These are phyloP conservation scores for Cyberlindnera japonica DNA, from an alignment of 805 yeast species.

Conservation along the genomic window DNA sequence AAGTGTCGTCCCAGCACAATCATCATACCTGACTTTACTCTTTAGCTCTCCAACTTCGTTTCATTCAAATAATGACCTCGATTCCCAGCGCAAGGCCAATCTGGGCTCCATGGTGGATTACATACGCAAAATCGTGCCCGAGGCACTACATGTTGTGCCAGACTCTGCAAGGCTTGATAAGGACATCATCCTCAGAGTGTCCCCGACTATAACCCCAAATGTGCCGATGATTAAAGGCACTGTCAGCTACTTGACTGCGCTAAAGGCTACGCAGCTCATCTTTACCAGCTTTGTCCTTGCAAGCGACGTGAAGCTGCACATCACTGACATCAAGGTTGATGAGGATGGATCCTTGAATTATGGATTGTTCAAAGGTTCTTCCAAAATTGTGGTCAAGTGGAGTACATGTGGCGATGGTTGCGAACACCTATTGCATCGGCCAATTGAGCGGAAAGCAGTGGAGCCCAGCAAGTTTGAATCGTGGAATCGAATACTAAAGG, in stretches of 20 bases:
- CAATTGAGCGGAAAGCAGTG: background rate
- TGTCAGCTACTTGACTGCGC: conserved; percentile 50
- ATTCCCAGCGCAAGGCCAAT: conserved; percentile 33
- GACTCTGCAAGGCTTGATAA: conserved; percentile 42
- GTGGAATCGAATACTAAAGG: conserved; percentile 4
- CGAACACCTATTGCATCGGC: conserved; percentile 36
- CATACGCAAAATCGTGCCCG: conserved; percentile 47
- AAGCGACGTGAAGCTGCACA: conserved; percentile 50
- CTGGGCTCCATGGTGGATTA: conserved; percentile 51
- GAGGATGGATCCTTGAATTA: conserved; percentile 10
- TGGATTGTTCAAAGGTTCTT: conserved; percentile 29
- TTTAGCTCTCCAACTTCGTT: conserved; percentile 9
- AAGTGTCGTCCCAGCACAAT: too few species aligned
- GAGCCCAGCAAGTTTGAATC: conserved; percentile 3
- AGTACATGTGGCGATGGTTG: conserved; percentile 53
- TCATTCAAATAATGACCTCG: conserved; percentile 11
- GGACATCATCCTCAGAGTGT: conserved; percentile 47
- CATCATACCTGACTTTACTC: too few species aligned
- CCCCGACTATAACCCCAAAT: conserved; percentile 49
- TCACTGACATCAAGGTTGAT: conserved; percentile 28
- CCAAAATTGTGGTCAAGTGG: conserved; percentile 55
- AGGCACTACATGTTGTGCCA: conserved; percentile 42
- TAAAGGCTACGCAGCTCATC: conserved; percentile 52
- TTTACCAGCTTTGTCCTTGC: conserved; percentile 53
- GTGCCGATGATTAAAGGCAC: conserved; percentile 56